These are phyloP conservation scores for Fusarium austroafricanum DNA, from an alignment of 2,329 filamentous ascomycete genomes.

Conservation along the genomic window DNA sequence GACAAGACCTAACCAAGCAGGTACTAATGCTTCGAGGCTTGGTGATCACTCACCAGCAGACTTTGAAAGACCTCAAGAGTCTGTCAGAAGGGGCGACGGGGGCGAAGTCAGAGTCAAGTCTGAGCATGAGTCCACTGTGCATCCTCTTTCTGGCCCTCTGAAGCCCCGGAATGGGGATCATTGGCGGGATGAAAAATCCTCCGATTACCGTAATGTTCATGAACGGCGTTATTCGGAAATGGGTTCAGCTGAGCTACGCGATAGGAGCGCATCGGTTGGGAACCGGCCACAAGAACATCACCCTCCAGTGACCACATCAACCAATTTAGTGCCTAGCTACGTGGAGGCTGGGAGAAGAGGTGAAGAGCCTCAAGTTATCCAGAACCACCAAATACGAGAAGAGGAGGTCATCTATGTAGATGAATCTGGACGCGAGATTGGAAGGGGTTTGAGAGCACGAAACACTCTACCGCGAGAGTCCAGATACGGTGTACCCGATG, in stretches of 20 bases:
- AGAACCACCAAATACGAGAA: conserved; percentile 16
- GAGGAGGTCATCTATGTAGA: conserved; percentile 46
- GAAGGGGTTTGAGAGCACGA: conserved; percentile 36
- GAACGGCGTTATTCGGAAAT: conserved; percentile 24
- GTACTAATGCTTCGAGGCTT: neutral
- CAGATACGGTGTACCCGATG: conserved; percentile 15
- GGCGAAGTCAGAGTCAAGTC: neutral
- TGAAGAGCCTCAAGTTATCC: neutral
- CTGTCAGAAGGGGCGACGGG: neutral
- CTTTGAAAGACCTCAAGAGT: neutral
- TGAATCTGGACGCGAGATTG: conserved; percentile 40
- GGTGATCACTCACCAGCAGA: conserved; percentile 5
- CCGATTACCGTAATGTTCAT: conserved; percentile 35
- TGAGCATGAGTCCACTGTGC: neutral
- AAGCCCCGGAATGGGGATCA: conserved; percentile 1
- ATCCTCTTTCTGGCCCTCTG: neutral
- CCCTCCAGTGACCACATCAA: neutral
- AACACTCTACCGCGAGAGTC: conserved; percentile 24
- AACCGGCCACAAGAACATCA: conserved; percentile 20
- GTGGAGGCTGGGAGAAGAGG: conserved; percentile 10
- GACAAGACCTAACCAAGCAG: neutral
- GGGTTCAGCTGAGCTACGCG: conserved; percentile 8
- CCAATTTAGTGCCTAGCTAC: conserved; percentile 3
- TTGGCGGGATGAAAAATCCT: conserved; percentile 10
- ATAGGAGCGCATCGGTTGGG: conserved; percentile 37